phyloP scores from a whole-genome alignment of 495 filamentous ascomycete species.

The Bryoglossum gracile region DNA sequence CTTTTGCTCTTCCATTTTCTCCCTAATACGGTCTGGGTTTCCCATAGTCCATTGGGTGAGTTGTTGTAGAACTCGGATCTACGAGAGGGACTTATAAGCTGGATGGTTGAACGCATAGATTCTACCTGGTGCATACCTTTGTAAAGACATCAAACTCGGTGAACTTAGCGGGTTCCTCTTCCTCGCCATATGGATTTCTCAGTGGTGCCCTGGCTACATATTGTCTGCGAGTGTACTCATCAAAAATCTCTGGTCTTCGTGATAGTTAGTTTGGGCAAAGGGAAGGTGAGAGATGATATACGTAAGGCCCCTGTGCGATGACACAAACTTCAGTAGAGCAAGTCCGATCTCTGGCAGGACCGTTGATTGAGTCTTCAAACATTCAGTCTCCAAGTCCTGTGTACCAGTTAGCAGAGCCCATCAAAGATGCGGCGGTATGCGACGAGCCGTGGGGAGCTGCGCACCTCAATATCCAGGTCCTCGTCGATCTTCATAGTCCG shows the following conservation, averaged over 20 bases:
- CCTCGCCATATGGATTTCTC: constrained; percentile 78
- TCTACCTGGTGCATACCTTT: constrained; percentile 42
- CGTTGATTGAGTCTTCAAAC: constrained; percentile 68
- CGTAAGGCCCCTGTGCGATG: constrained; percentile 87
- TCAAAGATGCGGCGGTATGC: no score
- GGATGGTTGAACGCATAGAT: neutral
- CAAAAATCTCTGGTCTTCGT: constrained; percentile 76
- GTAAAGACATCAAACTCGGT: constrained; percentile 73
- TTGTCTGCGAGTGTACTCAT: constrained; percentile 89
- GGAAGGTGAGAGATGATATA: constrained; percentile 39
- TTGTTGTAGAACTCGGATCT: constrained; percentile 82
- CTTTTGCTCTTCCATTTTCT: constrained; percentile 75
- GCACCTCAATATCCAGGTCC: constrained; percentile 77
- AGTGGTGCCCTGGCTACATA: constrained; percentile 73
- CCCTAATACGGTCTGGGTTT: constrained; percentile 76
- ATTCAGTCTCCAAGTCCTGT: constrained; percentile 86
- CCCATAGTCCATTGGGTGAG: constrained; percentile 86
- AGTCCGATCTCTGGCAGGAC: constrained; percentile 78
- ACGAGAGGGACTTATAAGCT: constrained; percentile 12
- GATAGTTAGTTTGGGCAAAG: constrained; percentile 7
- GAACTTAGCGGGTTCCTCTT: constrained; percentile 66
- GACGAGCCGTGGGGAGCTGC: constrained; percentile 19
- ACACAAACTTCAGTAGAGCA: constrained; percentile 82
- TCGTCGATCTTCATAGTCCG: constrained; percentile 82
- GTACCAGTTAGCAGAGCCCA: neutral